These are phyloP conservation scores for Hypoxylon sp. DNA, from an alignment of 2,329 filamentous ascomycete genomes.

Conservation along the genomic window DNA sequence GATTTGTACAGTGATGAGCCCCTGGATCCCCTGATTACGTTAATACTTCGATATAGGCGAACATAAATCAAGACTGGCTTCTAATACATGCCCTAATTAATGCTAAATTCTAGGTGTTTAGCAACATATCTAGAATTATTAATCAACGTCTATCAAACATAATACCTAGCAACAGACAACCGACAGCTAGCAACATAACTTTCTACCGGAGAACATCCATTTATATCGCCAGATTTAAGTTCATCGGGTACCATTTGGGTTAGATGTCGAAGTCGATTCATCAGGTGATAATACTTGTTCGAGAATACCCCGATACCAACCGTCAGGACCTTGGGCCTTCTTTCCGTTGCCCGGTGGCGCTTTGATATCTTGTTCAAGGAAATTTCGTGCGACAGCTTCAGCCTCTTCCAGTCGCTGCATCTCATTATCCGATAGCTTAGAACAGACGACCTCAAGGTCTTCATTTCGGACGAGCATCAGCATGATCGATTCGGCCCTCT, in stretches of 20 bases:
- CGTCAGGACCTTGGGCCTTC: conserved; percentile 22
- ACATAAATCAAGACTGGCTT: not conserved
- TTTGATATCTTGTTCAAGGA: conserved; percentile 64
- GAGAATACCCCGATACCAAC: conserved; percentile 49
- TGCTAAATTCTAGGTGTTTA: not conserved
- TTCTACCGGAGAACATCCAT: not conserved
- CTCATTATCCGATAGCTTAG: conserved; percentile 75
- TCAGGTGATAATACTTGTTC: conserved; percentile 43
- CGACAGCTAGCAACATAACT: not conserved
- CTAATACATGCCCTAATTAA: not conserved
- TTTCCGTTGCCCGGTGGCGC: conserved; percentile 30
- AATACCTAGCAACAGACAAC: not conserved
- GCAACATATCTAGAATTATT: not conserved
- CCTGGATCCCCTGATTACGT: not conserved
- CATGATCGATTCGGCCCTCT: conserved; percentile 82
- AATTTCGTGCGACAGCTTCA: conserved; percentile 70
- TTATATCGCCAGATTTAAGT: not conserved
- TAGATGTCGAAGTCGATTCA: conserved; percentile 15
- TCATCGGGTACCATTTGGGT: not conserved
- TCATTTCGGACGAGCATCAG: conserved; percentile 78
- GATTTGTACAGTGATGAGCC: not conserved
- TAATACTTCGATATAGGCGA: not conserved
- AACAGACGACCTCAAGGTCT: conserved; percentile 81
- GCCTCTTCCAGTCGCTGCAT: conserved; percentile 76
- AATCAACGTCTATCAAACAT: not conserved